Base-by-base conservation (phyloP, 805 yeast species). In the Zygosaccharomyces rouxii region DNA sequence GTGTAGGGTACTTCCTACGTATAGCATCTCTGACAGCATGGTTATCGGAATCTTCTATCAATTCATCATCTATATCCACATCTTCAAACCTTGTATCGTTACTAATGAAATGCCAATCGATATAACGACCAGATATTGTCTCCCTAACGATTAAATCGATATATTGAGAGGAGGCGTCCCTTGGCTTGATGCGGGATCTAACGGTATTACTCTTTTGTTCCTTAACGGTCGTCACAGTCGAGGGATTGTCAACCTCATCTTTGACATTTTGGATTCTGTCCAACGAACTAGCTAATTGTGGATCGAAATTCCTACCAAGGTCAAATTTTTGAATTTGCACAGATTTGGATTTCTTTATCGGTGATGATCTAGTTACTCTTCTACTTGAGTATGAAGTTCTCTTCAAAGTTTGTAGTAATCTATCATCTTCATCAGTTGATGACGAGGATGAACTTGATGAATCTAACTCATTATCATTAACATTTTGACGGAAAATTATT, bases 21-120 rank as follows among this genome's bases (percentile, higher is more conserved):
- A 44, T 19, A 9, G 23, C 35, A 7, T 35, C 26, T n/a, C 16
- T 35, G 25, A 41, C 35, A 7, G 23, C 30, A 7, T 19, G 13
- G 13, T 14, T 23, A 18, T 22, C 13, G 7, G 16, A n/a, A n/a
- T 30, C 33, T 11, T 23, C 38, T 3, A 26, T 29, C 7, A 46
- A 37, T 16, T 45, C 30, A 10, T 23, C 23, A 5, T 35, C 33
- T 9, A 43, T 38, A 14, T 43, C 18, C 4, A 31, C 42, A 14
- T 51, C 55, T n/a, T 46, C 46, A n/a, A 44, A 52, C 21, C 42
- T 35, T 13, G 51, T 30, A 30, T 58, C 44, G 11, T 49, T 44
- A 4, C 48, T 51, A 22, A 64, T 53, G 38, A 62, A 61, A 50
- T 55, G 56, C 67, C 67, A 64, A 46, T 64, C 68, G 29, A 50